These are phyloP conservation scores for Phlebiopsis gigantea DNA, from an alignment of 768 basidiomycete species.

Conservation along the genomic window DNA sequence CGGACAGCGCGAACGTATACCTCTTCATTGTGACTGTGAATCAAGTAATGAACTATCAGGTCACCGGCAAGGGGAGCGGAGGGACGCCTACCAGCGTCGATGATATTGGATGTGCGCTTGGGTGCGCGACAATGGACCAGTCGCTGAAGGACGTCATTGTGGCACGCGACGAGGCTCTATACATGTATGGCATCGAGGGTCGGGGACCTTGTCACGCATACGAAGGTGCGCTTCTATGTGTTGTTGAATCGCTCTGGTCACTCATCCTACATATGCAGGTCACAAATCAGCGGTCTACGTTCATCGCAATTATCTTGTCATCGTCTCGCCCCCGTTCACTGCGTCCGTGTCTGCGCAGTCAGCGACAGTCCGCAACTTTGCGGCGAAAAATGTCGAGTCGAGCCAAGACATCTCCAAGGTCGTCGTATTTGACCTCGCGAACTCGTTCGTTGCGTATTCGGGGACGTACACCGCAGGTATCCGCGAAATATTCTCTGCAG, in stretches of 20 bases:
- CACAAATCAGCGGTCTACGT: slow-evolving; percentile 74
- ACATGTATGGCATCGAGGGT: slow-evolving; percentile 77
- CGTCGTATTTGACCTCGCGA: slow-evolving; percentile 86
- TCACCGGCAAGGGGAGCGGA: slow-evolving; percentile 66
- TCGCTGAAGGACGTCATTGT: slow-evolving; percentile 70
- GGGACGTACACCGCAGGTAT: slow-evolving; percentile 82
- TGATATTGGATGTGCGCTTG: slow-evolving; percentile 79
- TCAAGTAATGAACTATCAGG: slow-evolving; percentile 70
- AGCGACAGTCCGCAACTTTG: slow-evolving; percentile 71
- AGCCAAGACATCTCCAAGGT: slow-evolving; percentile 70
- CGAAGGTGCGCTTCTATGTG: slow-evolving; percentile 55
- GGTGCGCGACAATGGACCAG: slow-evolving; percentile 82
- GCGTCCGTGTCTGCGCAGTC: slow-evolving; percentile 61
- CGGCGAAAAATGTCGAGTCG: slow-evolving; percentile 42
- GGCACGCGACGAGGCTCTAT: slow-evolving; percentile 89
- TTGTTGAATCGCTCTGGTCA: neutral
- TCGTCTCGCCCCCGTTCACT: slow-evolving; percentile 81
- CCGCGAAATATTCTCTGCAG: slow-evolving; percentile 73
- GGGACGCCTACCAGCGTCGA: slow-evolving; percentile 68
- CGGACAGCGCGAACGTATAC: slow-evolving; percentile 34
- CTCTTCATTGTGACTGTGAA: slow-evolving; percentile 89
- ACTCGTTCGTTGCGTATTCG: slow-evolving; percentile 84
- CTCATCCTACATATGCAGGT: slow-evolving; percentile 34
- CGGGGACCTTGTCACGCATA: slow-evolving; percentile 84
- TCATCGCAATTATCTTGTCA: slow-evolving; percentile 80